A percentile compares a stretch with the other conserved stretches of the same genome.
phyloP scores from a whole-genome alignment of 2,329 filamentous ascomycete species.

The Colletotrichum sp. region DNA sequence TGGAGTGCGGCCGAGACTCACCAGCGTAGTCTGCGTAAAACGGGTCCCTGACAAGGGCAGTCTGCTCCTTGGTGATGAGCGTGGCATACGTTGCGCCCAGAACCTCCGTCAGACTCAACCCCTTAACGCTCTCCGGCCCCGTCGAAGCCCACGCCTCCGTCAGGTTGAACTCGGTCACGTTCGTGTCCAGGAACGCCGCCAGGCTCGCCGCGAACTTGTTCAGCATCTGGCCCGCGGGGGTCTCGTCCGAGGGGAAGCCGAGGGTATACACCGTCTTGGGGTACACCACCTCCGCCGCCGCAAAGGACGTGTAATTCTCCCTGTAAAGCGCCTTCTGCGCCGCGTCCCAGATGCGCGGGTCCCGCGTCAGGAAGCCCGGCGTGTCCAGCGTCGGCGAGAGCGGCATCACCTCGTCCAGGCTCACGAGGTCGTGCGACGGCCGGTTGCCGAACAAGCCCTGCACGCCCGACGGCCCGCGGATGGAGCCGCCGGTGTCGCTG shows the following conservation, averaged over 20 bases:
- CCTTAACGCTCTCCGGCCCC: slow-evolving; percentile 22
- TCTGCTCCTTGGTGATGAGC: slow-evolving; percentile 43
- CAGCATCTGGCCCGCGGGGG: slow-evolving; percentile 24
- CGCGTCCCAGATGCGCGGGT: slow-evolving; percentile 36
- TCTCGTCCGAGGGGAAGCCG: slow-evolving; percentile 26
- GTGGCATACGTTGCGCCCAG: slow-evolving; percentile 38
- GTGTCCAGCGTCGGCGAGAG: slow-evolving; percentile 48
- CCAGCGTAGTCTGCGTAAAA: slow-evolving; percentile 44
- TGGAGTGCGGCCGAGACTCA: background rate
- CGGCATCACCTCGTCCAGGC: slow-evolving; percentile 46
- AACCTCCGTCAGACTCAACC: slow-evolving; percentile 25
- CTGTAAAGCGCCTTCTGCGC: slow-evolving; percentile 36
- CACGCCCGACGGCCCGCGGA: slow-evolving; percentile 47
- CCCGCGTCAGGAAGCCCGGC: slow-evolving; percentile 44
- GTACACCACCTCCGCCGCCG: background rate
- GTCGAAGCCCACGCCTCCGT: slow-evolving; percentile 29
- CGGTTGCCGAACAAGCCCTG: slow-evolving; percentile 51
- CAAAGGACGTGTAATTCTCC: slow-evolving; percentile 36
- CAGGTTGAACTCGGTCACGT: slow-evolving; percentile 24
- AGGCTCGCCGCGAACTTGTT: slow-evolving; percentile 32
- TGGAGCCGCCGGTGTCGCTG: slow-evolving; percentile 50
- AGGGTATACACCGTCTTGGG: slow-evolving; percentile 33
- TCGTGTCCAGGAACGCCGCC: slow-evolving; percentile 29
- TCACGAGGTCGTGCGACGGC: slow-evolving; percentile 44
- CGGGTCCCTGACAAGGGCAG: slow-evolving; percentile 37